Conservation (phyloP, 495 filamentous ascomycete species). For the Aspergillus mulundensis region DNA sequence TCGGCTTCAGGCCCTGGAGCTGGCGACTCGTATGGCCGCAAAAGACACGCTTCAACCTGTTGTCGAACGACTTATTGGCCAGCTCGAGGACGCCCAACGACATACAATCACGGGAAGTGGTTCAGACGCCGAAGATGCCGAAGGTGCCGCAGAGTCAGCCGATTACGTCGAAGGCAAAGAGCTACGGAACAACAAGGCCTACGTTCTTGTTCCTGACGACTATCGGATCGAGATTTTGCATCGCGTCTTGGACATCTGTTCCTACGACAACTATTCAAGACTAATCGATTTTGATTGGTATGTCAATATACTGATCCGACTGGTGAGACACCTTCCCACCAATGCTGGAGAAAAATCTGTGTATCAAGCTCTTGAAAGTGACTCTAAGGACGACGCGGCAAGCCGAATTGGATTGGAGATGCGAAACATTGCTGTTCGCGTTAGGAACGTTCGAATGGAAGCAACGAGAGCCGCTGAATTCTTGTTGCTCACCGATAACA, state of each 20-base stretch:
- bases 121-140: slow-evolving; percentile 5
- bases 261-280: slow-evolving; percentile 80
- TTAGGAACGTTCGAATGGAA: slow-evolving; percentile 70
- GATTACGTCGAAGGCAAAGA: not conserved
- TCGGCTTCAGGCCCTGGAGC: slow-evolving; percentile 82
- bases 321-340: slow-evolving; percentile 64
- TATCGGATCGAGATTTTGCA: slow-evolving; percentile 76
- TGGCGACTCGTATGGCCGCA: slow-evolving; percentile 87
- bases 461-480: slow-evolving; percentile 79
- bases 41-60: slow-evolving; percentile 76
- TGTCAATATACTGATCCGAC: slow-evolving; percentile 74
- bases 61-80: slow-evolving; percentile 79
- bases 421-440: slow-evolving; percentile 86
- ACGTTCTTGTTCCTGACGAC: slow-evolving; percentile 62
- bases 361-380: slow-evolving; percentile 16
- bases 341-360: slow-evolving; percentile 14
- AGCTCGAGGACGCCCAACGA: slow-evolving; percentile 59
- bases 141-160: not conserved
- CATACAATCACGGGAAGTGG: not conserved
- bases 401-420: slow-evolving; percentile 77
- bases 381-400: slow-evolving; percentile 41
- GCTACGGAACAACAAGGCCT: slow-evolving; percentile 20
- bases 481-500: slow-evolving; percentile 53
- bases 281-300: slow-evolving; percentile 96
- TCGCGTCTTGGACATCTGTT: slow-evolving; percentile 84